Evolutionary conservation across 176 grass and related monocot species (phyloP).

Genomic region (Rhipidocladum racemiflorum): DNA sequence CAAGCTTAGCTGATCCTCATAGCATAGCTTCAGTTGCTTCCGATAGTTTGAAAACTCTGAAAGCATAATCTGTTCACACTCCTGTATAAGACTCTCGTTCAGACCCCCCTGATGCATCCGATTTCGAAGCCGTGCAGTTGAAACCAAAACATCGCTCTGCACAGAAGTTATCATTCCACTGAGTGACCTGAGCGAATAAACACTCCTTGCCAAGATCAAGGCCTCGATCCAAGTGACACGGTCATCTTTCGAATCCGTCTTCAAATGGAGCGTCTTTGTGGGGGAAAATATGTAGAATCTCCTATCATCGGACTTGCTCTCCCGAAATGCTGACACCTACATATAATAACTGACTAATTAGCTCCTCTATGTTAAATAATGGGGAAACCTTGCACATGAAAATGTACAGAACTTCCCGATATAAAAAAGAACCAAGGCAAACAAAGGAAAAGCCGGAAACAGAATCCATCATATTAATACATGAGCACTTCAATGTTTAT

Average conservation of each 20-base stretch:
- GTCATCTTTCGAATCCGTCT: conserved; percentile 59
- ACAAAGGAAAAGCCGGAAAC: too few species aligned
- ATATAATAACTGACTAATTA: conserved; percentile 23
- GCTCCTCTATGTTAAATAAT: conserved; percentile 3
- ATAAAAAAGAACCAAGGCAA: too few species aligned
- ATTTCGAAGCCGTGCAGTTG: conserved; percentile 56
- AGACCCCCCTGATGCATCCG: conserved; percentile 57
- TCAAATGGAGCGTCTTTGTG: conserved; percentile 69
- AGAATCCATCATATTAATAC: background rate
- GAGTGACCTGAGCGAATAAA: conserved; percentile 61
- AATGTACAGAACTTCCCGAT: background rate
- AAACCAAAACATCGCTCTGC: conserved; percentile 54
- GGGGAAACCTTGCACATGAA: conserved; percentile 9
- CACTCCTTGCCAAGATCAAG: conserved; percentile 59
- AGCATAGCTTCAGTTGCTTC: conserved; percentile 50
- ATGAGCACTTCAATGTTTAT: background rate
- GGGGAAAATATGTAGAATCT: conserved; percentile 89
- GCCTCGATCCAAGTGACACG: conserved; percentile 68
- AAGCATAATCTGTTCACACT: conserved; percentile 69
- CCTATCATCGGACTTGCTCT: conserved; percentile 72
- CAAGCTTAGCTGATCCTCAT: conserved; percentile 60
- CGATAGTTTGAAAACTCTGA: conserved; percentile 64
- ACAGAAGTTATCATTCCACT: conserved; percentile 52
- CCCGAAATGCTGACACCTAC: conserved; percentile 76
- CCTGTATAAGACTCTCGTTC: conserved; percentile 58